Percentiles rank a stretch among this genome's conserved stretches.
These are phyloP conservation scores for Lepidium sativum DNA, from an alignment of 345 rosid genomes.

Conservation along the genomic window DNA sequence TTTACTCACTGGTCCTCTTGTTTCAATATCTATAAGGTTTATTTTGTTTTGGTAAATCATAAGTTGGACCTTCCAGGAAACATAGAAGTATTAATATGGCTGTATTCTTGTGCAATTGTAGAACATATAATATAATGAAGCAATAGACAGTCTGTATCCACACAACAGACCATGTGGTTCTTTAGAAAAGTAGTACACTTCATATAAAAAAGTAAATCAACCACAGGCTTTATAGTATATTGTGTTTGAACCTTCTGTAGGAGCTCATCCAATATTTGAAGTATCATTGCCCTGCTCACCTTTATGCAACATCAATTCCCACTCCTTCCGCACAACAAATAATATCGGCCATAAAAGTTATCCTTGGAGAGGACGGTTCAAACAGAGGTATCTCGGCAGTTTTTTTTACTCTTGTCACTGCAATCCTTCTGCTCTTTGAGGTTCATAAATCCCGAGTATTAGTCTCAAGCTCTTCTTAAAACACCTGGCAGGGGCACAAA, in stretches of 20 bases:
- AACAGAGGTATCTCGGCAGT: slow-evolving; percentile 46
- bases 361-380: slow-evolving; percentile 92
- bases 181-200: not conserved
- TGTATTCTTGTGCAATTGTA: too few relatives aligned
- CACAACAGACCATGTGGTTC: not conserved
- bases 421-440: not conserved
- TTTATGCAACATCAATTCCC: slow-evolving; percentile 85
- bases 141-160: not conserved
- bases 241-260: slow-evolving; percentile 20
- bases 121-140: too few relatives aligned
- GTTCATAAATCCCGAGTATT: not conserved
- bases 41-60: not conserved
- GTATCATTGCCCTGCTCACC: slow-evolving; percentile 78
- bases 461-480: not conserved
- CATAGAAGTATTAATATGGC: too few relatives aligned
- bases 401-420: not conserved
- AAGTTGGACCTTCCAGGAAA: not conserved
- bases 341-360: slow-evolving; percentile 68
- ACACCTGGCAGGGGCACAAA: slow-evolving; percentile 61
- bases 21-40: not conserved
- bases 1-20: not conserved
- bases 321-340: slow-evolving; percentile 88
- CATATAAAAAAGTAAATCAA: not conserved
- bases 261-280: slow-evolving; percentile 67
- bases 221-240: not conserved